phyloP scores from a whole-genome alignment of 179 eudicot genomes.

The Monotropa hypopitys region DNA sequence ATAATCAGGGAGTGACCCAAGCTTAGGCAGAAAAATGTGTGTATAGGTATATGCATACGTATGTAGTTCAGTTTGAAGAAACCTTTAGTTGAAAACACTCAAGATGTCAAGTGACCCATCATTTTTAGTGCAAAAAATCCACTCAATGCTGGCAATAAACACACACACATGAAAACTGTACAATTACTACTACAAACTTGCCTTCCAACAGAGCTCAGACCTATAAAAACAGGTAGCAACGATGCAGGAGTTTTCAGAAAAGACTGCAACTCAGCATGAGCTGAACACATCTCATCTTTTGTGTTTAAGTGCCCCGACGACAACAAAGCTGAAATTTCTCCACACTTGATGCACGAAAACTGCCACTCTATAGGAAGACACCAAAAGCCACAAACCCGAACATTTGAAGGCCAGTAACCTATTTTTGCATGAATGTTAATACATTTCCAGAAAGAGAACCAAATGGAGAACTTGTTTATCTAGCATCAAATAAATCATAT shows the following conservation, averaged over 20 bases:
- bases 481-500: background rate
- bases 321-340: constrained; percentile 25
- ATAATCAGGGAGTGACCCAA: background rate
- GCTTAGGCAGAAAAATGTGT: background rate
- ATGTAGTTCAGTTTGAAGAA: background rate
- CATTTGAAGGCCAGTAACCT: constrained; percentile 82
- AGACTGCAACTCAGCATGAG: constrained; percentile 36
- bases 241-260: constrained; percentile 37
- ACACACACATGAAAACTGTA: background rate
- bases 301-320: constrained; percentile 15
- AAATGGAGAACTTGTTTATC: background rate
- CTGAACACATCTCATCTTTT: constrained; percentile 31
- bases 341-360: constrained; percentile 65
- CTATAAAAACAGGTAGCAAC: constrained; percentile 50
- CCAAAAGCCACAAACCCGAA: constrained; percentile 86
- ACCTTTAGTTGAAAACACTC: background rate
- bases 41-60: background rate
- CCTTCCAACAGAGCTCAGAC: constrained; percentile 81
- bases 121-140: no score
- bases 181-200: constrained; percentile 11
- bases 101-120: background rate
- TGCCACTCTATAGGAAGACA: constrained; percentile 75
- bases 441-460: background rate
- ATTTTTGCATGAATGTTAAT: background rate
- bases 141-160: background rate